Percentiles rank a stretch among this genome's conserved stretches.
phyloP scores from a whole-genome alignment of 2,329 filamentous ascomycete genomes.

The Aspergillus tanneri region DNA sequence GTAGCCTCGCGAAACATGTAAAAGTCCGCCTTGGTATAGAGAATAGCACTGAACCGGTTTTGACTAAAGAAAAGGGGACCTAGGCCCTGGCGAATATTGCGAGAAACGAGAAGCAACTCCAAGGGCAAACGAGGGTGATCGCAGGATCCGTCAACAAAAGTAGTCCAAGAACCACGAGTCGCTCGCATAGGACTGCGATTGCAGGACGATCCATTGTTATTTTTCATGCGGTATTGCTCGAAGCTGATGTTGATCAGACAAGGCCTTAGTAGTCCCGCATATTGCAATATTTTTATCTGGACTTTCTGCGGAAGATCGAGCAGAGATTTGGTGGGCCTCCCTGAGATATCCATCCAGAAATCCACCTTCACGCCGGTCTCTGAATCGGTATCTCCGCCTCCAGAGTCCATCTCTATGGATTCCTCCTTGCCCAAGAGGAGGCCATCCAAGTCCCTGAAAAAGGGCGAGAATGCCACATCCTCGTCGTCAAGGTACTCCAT shows the following conservation, averaged over 20 bases:
- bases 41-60: slow-evolving; percentile 18
- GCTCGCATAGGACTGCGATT: slow-evolving; percentile 7
- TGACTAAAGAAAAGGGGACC: slow-evolving; percentile 17
- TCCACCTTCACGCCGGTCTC: neutral
- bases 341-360: neutral
- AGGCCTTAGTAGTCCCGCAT: slow-evolving; percentile 22
- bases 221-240: slow-evolving; percentile 14
- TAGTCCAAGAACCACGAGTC: slow-evolving; percentile 4
- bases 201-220: neutral
- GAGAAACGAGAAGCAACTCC: slow-evolving; percentile 16
- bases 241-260: slow-evolving; percentile 21
- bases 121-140: slow-evolving; percentile 21
- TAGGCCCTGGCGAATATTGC: slow-evolving; percentile 17
- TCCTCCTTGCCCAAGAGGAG: neutral
- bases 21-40: slow-evolving; percentile 19
- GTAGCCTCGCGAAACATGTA: slow-evolving; percentile 12
- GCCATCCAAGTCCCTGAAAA: neutral
- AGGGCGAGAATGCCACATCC: slow-evolving; percentile 2
- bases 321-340: slow-evolving; percentile 10
- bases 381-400: neutral
- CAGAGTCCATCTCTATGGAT: neutral
- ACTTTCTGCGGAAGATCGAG: slow-evolving; percentile 22
- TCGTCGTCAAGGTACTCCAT: slow-evolving; percentile 5
- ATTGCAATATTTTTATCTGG: slow-evolving; percentile 22
- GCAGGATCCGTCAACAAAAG: slow-evolving; percentile 13